Base-by-base conservation (phyloP, 768 basidiomycete genomes). In the Fomitopsis serialis region DNA sequence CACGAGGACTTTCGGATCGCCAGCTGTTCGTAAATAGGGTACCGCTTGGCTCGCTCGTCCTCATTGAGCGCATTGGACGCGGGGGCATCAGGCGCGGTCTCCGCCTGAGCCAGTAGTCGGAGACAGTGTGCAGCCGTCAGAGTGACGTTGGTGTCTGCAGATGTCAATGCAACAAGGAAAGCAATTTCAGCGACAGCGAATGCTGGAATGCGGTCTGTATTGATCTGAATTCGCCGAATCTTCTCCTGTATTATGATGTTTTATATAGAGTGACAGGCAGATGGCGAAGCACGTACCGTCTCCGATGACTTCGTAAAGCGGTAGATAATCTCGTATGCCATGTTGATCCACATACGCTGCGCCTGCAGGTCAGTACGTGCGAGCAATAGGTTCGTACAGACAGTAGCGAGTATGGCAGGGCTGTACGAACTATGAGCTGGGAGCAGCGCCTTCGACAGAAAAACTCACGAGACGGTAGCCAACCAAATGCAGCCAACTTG, bases 21-120 rank as follows among this genome's bases (percentile, higher is more conserved):
- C 90, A 13, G 69, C 58, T 87, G 83, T 53, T 90, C 88, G 55
- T 89, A 91, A 37, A 89, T 79, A 0, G 82, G 81, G 64, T 86
- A 81, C 22, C 89, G 78, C 55, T 83, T 85, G 13, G 82, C 80
- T 22, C 78, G 72, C 58, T 85, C 82, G 43, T 86, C 85, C 44
- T 85, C 81, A 8, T 71, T 78, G 19, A 81, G 62, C 8, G 72
- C 72, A 7, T 71, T 67, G 36, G 79, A 76, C 1, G 75, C 63
- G 15, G 85, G 81, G 4, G 80, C 79, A 49, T 75, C 75, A 3
- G 81, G 79, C 46, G 82, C 77, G 17, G 81, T 76, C 61, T 91
- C 89, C 1, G 82, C 78, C 48, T 82, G 76, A 0, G 87, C 80
- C 36, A 92, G 71, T 2, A 85, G 69, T 42, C 88, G 84, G 50